Percentiles rank a stretch among this genome's conserved stretches.
Conservation (phyloP, 2,329 filamentous ascomycete species). For the Talaromyces sp. region DNA sequence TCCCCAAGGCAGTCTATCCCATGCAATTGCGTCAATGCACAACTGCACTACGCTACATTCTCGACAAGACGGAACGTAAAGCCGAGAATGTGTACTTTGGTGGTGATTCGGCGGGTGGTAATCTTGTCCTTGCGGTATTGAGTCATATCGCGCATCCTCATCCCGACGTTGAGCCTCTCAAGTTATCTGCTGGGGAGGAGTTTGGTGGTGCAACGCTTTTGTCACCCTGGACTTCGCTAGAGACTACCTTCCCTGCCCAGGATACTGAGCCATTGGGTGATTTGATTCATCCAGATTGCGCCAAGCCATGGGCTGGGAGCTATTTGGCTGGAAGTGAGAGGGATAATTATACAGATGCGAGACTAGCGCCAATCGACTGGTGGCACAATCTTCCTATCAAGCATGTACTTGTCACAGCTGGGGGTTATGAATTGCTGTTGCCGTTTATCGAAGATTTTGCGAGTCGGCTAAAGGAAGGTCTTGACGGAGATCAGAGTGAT, state of each 20-base stretch:
- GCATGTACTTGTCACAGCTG: slow-evolving; percentile 53
- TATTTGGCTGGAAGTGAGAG: slow-evolving; percentile 43
- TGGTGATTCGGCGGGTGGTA: slow-evolving; percentile 46
- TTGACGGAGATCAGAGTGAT: slow-evolving; percentile 35
- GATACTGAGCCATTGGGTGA: slow-evolving; percentile 52
- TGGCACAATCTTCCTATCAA: slow-evolving; percentile 50
- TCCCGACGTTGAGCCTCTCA: slow-evolving; percentile 46
- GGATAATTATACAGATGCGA: slow-evolving; percentile 55
- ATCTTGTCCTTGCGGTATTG: slow-evolving; percentile 38
- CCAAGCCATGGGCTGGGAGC: slow-evolving; percentile 46
- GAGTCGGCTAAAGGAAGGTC: neutral
- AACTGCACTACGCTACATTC: slow-evolving; percentile 38
- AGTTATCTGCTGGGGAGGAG: slow-evolving; percentile 33
- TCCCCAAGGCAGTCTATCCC: slow-evolving; percentile 44
- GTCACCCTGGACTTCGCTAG: slow-evolving; percentile 57
- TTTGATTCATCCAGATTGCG: slow-evolving; percentile 41
- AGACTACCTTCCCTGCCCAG: slow-evolving; percentile 40
- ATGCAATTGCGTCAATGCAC: slow-evolving; percentile 43
- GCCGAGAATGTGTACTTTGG: slow-evolving; percentile 38
- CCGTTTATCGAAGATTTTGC: slow-evolving; percentile 54
- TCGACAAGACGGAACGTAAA: slow-evolving; percentile 30
- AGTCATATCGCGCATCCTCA: slow-evolving; percentile 53
- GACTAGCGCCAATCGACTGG: slow-evolving; percentile 50
- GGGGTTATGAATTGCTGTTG: slow-evolving; percentile 55
- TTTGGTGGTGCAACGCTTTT: slow-evolving; percentile 54